Conservation (phyloP, 805 yeast genomes). For the Scheffersomyces coipomensis region DNA sequence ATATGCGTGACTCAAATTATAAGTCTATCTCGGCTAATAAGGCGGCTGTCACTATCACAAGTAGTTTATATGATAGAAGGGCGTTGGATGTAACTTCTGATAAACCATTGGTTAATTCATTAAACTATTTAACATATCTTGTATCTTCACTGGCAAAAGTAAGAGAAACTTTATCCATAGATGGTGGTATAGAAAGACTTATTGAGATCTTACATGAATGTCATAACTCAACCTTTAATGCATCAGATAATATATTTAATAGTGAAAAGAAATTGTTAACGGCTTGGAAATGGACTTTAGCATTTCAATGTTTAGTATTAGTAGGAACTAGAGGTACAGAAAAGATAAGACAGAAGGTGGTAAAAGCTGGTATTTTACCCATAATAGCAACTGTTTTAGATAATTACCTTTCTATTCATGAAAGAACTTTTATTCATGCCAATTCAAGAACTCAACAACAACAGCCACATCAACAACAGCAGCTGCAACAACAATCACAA, state of each 20-base stretch:
- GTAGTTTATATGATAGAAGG: constrained; percentile 85
- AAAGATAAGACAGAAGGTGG: constrained; percentile 77
- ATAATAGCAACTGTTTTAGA: constrained; percentile 89
- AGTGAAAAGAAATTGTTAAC: constrained; percentile 51
- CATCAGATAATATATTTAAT: constrained; percentile 29
- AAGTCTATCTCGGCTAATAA: constrained; percentile 73
- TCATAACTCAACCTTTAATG: constrained; percentile 36
- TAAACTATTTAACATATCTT: constrained; percentile 84
- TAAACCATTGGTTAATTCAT: constrained; percentile 85
- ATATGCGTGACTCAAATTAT: constrained; percentile 89
- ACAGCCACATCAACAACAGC: constrained; percentile 11
- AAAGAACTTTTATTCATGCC: constrained; percentile 35
- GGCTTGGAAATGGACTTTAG: constrained; percentile 98
- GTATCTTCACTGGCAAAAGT: constrained; percentile 86
- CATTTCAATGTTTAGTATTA: constrained; percentile 87
- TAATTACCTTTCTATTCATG: constrained; percentile 60
- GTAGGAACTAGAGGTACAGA: constrained; percentile 95
- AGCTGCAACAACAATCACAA: constrained; percentile 1
- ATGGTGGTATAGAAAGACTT: constrained; percentile 89
- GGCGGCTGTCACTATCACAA: constrained; percentile 90
- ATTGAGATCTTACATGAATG: constrained; percentile 86
- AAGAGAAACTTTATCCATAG: constrained; percentile 82
- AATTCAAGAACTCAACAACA: constrained; percentile 15
- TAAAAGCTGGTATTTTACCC: constrained; percentile 89
- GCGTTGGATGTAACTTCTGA: constrained; percentile 90